Evolutionary conservation across 78 protist species (phyloP), one percentile per base, ranked within the genome.

Genomic region (Bodo saltans): DNA sequence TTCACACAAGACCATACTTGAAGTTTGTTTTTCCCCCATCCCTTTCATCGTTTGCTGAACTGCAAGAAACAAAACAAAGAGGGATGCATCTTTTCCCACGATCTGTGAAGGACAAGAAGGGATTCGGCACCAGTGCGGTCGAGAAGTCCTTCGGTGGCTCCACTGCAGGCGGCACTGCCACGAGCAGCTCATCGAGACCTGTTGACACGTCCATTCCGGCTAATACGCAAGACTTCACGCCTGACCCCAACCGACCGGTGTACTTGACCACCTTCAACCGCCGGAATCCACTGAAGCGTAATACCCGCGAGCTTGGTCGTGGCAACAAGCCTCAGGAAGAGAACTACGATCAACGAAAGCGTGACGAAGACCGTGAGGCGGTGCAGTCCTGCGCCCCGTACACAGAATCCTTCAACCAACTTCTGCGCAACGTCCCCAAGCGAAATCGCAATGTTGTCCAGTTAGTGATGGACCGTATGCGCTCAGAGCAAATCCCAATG

Each of bases 291-390:
- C 8, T 76, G 69, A 27, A 1, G 27, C 35, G 81, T 33, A 33
- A 39, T 29, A 37, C 26, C 34, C 11, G 60, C 34, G 81, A 76
- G 32, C 53, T 76, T 17, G 17, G 60, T 17, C 60, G 60, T 17
- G 60, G 60, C n/a, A 8, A 17, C 60, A 17, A 23, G 60, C 60
- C 60, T 47, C 17, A 47, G 53, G 27, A 30, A 67, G 27, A 30
- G 67, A 33, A 2, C 27, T 29, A 26, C 40, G 81, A 28, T 1
- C 78, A 73, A n/a, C 52, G 60, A 35, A 2, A 8, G 39, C 81
- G 81, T 17, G 81, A 76, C 35, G 81, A 76, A 27, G 81, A 76
- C 40, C 52, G 35, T 25, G 81, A 76, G 34, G 67, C 60, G 37
- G 81, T 76, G 29, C 8, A 76, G 4, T 8, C 17, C 27, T 76